A percentile compares a stretch with the other conserved stretches of the same genome.
Evolutionary conservation across 495 filamentous ascomycete species (phyloP).

Genomic region (Lasiosphaeris hirsuta): DNA sequence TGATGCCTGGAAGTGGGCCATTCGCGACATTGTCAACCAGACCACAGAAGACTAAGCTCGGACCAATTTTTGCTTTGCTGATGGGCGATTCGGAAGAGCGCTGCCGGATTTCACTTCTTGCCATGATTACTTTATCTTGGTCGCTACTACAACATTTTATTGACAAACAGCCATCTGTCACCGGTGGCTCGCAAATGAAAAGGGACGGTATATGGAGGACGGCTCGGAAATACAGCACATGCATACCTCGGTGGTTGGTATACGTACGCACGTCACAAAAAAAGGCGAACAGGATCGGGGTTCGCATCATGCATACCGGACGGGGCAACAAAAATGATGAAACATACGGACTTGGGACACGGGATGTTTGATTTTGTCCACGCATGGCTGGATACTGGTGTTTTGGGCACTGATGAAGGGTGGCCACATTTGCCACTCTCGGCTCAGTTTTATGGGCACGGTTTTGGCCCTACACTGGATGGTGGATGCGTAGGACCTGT

Average conservation of each 20-base stretch:
- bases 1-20: slow-evolving; percentile 48
- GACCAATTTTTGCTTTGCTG: background rate
- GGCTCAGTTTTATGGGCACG: background rate
- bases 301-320: slow-evolving; percentile 6
- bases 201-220: background rate
- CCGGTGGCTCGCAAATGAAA: background rate
- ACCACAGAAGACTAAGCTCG: slow-evolving; percentile 15
- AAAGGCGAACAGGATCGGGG: background rate
- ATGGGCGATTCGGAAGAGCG: background rate
- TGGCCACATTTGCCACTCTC: background rate
- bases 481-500: background rate
- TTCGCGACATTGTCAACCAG: slow-evolving; percentile 44
- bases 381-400: slow-evolving; percentile 10
- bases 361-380: background rate
- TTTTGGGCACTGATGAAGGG: slow-evolving; percentile 1
- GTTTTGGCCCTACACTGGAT: background rate
- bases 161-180: background rate
- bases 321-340: slow-evolving; percentile 7
- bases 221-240: background rate
- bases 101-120: slow-evolving; percentile 5
- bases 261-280: slow-evolving; percentile 2
- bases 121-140: background rate
- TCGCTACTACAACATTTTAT: slow-evolving; percentile 4
- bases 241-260: slow-evolving; percentile 1
- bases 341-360: slow-evolving; percentile 1